phyloP scores from a whole-genome alignment of 768 basidiomycete species.

The Mycena rebaudengoi region DNA sequence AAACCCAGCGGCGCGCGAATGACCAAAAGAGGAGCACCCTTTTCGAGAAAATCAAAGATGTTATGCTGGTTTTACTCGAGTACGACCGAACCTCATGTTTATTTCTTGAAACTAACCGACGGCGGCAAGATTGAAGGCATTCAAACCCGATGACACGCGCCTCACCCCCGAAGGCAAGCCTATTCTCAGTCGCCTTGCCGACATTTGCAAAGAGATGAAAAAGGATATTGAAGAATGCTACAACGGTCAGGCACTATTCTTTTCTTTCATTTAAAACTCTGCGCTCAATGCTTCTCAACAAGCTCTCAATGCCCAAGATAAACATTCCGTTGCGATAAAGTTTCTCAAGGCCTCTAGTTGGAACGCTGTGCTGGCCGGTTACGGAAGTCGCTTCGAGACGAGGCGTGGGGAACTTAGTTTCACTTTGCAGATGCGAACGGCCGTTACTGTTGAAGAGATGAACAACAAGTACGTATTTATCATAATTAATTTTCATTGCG shows the following conservation, averaged over 20 bases:
- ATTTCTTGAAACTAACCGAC: background rate
- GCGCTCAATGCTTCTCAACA: background rate
- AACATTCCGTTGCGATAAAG: constrained; percentile 7
- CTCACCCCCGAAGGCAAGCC: constrained; percentile 8
- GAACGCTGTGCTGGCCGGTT: constrained; percentile 15
- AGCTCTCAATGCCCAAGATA: constrained; percentile 16
- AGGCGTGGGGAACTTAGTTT: constrained; percentile 9
- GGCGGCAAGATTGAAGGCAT: background rate
- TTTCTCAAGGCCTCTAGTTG: constrained; percentile 13
- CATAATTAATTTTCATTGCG: background rate
- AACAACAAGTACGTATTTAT: constrained; percentile 3
- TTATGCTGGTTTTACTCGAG: constrained; percentile 16
- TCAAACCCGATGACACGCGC: constrained; percentile 7
- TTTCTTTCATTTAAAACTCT: background rate
- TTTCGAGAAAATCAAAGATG: constrained; percentile 18
- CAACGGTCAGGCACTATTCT: constrained; percentile 5
- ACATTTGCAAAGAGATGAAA: constrained; percentile 14
- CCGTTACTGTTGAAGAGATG: constrained; percentile 16
- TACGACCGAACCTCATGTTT: background rate
- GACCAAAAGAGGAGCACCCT: constrained; percentile 11
- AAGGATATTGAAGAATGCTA: constrained; percentile 21
- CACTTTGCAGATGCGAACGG: constrained; percentile 4
- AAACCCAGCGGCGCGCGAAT: constrained; percentile 13
- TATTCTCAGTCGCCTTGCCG: constrained; percentile 9
- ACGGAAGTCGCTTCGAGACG: constrained; percentile 3